Base-by-base conservation (phyloP, 108 stramenopile species). In the Licmophora abbreviata region DNA sequence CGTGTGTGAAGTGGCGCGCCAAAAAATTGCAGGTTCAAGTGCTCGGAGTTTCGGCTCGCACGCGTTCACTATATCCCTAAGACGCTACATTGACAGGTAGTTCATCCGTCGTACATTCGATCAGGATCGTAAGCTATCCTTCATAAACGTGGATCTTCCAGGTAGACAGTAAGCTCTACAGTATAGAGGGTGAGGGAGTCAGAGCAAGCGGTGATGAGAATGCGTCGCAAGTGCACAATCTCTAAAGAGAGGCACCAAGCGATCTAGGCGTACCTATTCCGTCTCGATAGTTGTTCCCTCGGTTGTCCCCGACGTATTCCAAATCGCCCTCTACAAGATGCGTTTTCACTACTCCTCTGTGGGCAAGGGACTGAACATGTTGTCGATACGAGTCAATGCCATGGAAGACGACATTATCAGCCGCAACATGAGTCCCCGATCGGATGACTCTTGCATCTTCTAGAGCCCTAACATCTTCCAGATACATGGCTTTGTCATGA, bases 401-500 rank as follows among this genome's bases (percentile, higher is more conserved):
- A 12, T 70, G 77, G 60, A 84, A 79, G 12, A 95, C 7, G 1
- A 95, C 86, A 73, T 95, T 95, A 54, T 95, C 93, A 3, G 93
- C 93, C 18, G 80, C 81, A 4, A 95, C 90, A 51, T 61, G 58
- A 3, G 68, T 58, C 10, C 83, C 81, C 3, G 41, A 18, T 18
- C 52, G 44, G 9, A 88, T 64, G 45, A 73, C 41, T 4, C 64
- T 63, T 1, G 56, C 44, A 5, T 26, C 10, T 59, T 88, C 84
- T n/a, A 92, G 47, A 34, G 66, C 58, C 40, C 54, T 40, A 18
- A 95, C 50, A 63, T 92, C 85, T 0, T 68, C 22, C 33, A 80
- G 68, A 66, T 95, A 95, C 1, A 63, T 40, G 31, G 80, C 78
- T 56, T 95, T 95, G 56, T 89, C 89, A 54, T 95, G 93, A 76